Evolutionary conservation across 1,139 yeast species (phyloP).

Genomic region (Debaryomyces sp.): DNA sequence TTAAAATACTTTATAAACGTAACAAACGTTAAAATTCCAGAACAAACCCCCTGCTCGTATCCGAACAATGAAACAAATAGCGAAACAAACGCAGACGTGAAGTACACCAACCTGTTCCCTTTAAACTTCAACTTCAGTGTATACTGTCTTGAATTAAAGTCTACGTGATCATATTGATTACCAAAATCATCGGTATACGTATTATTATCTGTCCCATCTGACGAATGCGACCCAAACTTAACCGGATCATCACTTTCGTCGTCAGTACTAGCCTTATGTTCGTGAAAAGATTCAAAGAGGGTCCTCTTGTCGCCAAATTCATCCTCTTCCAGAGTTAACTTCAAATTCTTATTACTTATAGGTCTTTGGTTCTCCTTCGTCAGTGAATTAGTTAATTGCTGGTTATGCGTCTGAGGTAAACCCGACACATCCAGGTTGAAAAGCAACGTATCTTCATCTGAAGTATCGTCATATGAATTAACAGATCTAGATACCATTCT

Average conservation of each 20-base stretch:
- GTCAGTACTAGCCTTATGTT: conserved; percentile 10
- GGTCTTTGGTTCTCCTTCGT: conserved; percentile 6
- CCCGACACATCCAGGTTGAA: conserved; percentile 1
- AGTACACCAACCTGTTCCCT: conserved; percentile 56
- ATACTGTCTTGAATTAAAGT: conserved; percentile 40
- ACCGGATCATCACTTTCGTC: conserved; percentile 13
- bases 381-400: conserved; percentile 4
- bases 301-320: conserved; percentile 8
- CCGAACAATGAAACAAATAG: conserved; percentile 86
- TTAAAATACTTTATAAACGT: conserved; percentile 48
- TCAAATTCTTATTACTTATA: conserved; percentile 8
- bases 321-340: background rate
- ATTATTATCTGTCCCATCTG: conserved; percentile 1
- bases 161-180: conserved; percentile 38
- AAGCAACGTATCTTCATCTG: conserved; percentile 7
- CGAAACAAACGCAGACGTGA: conserved; percentile 81
- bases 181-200: conserved; percentile 33
- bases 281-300: conserved; percentile 9
- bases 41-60: conserved; percentile 91
- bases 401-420: conserved; percentile 1
- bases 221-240: conserved; percentile 10
- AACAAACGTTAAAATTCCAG: conserved; percentile 62
- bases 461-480: conserved; percentile 5
- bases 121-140: conserved; percentile 38
- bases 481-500: conserved; percentile 8